Base-by-base conservation (phyloP, 768 basidiomycete species). In the Tulasnella sp. region DNA sequence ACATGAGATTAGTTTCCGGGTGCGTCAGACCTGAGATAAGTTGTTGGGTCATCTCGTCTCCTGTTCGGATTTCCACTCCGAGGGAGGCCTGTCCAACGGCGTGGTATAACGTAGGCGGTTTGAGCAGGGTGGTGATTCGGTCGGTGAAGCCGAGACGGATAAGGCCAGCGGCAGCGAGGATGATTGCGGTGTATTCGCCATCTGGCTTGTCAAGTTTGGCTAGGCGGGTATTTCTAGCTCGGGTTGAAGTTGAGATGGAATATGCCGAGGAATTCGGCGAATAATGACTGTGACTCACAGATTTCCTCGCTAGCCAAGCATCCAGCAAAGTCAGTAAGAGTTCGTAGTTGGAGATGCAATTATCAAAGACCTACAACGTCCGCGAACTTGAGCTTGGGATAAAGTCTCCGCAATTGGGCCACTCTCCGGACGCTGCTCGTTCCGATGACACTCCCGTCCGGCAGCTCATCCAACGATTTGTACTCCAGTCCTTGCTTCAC, bases 11-110 rank as follows among this genome's bases (percentile, higher is more conserved):
- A 0, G 94, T 95, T 81, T 87, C 85, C 84, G 89, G 88, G 81
- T 97, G 93, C 0, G 89, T 93, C 68, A 96, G 82, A 34, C 85
- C 85, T 40, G 86, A 83, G 81, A 95, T 90, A 38, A 96, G 83
- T 72, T 87, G 87, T 34, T 87, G 83, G 9, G 91, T 86, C 78
- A 86, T 86, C 1, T 82, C 81, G 80, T 94, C 93, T 80, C 89
- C 86, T 25, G 86, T 80, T 52, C 91, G 91, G 78, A 96, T 89
- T 83, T 99, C 97, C 39, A 98, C 86, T 0, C 85, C 95, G 42
- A 99, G 85, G 17, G 96, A 96, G 37, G 96, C 97, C 83, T 99
- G 97, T 3, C 95, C 94, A 76, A 99, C 97, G 11, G 97, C 96
- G 79, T 94, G 87, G 82, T 90, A 92, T 22, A 96, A 85, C 17